phyloP scores from a whole-genome alignment of 202 grass and related monocot genomes.

The Tripidium arundinaceum region DNA sequence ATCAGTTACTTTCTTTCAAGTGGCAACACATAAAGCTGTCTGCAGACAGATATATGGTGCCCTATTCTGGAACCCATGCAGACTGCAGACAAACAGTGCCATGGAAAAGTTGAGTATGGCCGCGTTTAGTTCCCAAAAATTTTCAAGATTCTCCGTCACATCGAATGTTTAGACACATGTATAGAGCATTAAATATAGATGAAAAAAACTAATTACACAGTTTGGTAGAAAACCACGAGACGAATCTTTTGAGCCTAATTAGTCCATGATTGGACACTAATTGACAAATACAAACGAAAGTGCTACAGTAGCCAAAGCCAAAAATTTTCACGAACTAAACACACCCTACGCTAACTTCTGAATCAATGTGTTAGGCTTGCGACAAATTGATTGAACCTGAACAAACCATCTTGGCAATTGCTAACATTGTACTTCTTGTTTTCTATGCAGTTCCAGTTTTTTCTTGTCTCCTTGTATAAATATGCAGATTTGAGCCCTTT shows the following conservation, averaged over 20 bases:
- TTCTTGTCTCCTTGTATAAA: neutral
- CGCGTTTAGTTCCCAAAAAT: too few relatives aligned
- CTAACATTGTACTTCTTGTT: neutral
- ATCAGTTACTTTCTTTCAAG: conserved; percentile 14
- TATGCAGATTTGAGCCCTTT: neutral
- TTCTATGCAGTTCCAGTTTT: neutral
- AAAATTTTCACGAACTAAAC: too few relatives aligned
- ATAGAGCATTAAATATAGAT: too few relatives aligned
- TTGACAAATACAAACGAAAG: too few relatives aligned
- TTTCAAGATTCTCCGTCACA: too few relatives aligned
- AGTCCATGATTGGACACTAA: too few relatives aligned
- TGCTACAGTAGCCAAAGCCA: too few relatives aligned
- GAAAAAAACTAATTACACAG: too few relatives aligned
- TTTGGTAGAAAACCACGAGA: too few relatives aligned
- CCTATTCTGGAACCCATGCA: neutral
- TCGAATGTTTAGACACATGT: too few relatives aligned
- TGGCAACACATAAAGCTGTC: conserved; percentile 28
- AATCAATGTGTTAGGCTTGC: neutral
- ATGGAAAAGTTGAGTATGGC: neutral
- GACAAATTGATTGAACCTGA: neutral
- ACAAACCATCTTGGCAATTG: neutral
- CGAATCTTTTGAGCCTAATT: too few relatives aligned
- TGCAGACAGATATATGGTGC: neutral
- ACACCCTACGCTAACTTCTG: neutral
- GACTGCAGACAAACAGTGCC: neutral